Conservation (phyloP, 2,329 filamentous ascomycete species). For the Colletotrichum filicis region DNA sequence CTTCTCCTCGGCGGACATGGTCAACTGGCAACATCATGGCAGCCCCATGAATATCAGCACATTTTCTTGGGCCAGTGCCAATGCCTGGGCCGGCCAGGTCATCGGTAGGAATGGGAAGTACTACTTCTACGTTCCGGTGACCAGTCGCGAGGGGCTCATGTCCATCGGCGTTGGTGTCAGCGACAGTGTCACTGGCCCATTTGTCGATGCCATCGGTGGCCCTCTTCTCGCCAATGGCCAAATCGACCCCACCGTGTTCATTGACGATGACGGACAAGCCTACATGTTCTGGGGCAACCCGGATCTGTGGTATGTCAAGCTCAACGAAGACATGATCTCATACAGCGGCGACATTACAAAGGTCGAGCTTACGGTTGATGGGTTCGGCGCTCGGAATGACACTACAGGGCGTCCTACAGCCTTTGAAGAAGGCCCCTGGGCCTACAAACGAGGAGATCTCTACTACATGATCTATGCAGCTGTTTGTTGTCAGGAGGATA, state of each 20-base stretch:
- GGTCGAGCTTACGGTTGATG: background rate
- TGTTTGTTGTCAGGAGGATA: conserved; percentile 44
- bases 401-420: conserved; percentile 21
- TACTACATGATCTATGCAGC: conserved; percentile 46
- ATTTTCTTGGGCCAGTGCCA: conserved; percentile 46
- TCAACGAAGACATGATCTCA: conserved; percentile 53
- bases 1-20: conserved; percentile 47
- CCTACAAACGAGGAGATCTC: conserved; percentile 42
- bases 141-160: conserved; percentile 14
- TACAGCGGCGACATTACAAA: conserved; percentile 41
- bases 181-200: conserved; percentile 48
- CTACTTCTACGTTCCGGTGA: conserved; percentile 44
- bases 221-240: conserved; percentile 42
- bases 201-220: conserved; percentile 45
- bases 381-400: conserved; percentile 4
- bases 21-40: conserved; percentile 47
- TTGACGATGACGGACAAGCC: conserved; percentile 54
- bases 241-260: conserved; percentile 52
- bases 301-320: conserved; percentile 48
- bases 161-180: conserved; percentile 48
- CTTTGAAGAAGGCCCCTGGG: conserved; percentile 45
- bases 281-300: conserved; percentile 44
- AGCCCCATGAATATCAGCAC: conserved; percentile 39
- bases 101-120: conserved; percentile 46
- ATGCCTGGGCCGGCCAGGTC: conserved; percentile 48